A percentile compares a stretch with the other conserved stretches of the same genome.
Conservation (phyloP, 805 yeast genomes). For the Teunomyces panamensis region DNA sequence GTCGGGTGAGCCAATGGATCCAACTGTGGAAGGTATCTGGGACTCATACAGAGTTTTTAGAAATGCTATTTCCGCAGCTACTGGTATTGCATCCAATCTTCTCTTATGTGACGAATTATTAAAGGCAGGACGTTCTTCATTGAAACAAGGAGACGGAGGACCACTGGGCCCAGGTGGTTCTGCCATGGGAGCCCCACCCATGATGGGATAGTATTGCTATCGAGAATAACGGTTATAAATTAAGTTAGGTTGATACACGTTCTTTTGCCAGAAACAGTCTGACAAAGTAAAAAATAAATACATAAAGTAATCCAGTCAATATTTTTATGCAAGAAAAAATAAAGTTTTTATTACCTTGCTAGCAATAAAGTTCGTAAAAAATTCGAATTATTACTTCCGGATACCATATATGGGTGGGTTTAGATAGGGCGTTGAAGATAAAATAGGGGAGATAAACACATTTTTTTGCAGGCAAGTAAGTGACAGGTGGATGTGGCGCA, state of each 20-base stretch:
- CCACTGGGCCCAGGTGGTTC: constrained; percentile 9
- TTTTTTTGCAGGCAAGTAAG: too few relatives aligned
- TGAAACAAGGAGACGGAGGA: constrained; percentile 51
- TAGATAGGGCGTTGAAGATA: too few relatives aligned
- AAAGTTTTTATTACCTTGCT: too few relatives aligned
- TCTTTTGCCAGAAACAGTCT: background rate
- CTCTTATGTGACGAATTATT: constrained; percentile 92
- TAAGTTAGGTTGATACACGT: background rate
- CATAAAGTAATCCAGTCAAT: background rate
- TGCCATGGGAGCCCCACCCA: constrained; percentile 17
- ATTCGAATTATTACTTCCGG: too few relatives aligned
- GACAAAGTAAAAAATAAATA: background rate
- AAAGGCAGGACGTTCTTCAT: constrained; percentile 93
- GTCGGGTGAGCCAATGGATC: constrained; percentile 95
- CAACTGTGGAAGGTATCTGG: constrained; percentile 92
- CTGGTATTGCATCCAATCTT: constrained; percentile 90
- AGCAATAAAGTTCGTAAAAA: too few relatives aligned
- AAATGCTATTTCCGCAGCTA: constrained; percentile 88
- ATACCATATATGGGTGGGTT: too few relatives aligned
- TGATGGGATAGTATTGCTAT: constrained; percentile 9
- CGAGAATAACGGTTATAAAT: background rate
- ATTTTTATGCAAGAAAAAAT: too few relatives aligned
- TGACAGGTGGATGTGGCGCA: too few relatives aligned
- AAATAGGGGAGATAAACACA: too few relatives aligned
- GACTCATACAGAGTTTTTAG: constrained; percentile 93